These are phyloP conservation scores for Podospora conica DNA, from an alignment of 495 filamentous ascomycete genomes.

Conservation along the genomic window DNA sequence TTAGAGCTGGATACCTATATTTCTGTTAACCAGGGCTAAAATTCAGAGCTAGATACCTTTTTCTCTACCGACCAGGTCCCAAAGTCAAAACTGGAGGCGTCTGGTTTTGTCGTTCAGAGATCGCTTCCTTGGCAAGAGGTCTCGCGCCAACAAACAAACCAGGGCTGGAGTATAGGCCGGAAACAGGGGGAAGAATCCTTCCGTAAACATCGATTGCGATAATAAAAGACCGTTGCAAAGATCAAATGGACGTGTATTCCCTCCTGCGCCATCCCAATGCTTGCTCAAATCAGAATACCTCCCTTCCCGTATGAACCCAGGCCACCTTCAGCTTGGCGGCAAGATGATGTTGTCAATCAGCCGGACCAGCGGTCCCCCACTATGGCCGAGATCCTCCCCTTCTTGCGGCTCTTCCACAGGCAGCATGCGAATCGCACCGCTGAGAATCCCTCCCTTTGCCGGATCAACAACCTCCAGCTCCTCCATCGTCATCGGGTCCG, in stretches of 20 bases:
- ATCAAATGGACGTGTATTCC: neutral
- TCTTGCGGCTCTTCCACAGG: slow-evolving; percentile 62
- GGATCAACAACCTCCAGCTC: slow-evolving; percentile 64
- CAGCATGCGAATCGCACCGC: slow-evolving; percentile 84
- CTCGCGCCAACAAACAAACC: too few species aligned
- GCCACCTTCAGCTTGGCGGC: slow-evolving; percentile 32
- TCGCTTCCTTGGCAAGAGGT: too few species aligned
- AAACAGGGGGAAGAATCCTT: neutral
- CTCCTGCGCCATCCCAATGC: slow-evolving; percentile 2
- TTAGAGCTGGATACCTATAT: too few species aligned
- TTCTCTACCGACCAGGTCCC: too few species aligned
- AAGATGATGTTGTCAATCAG: slow-evolving; percentile 93
- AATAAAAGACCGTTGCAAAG: neutral
- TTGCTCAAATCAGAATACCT: slow-evolving; percentile 1
- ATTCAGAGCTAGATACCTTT: too few species aligned
- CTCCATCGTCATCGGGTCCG: slow-evolving; percentile 72
- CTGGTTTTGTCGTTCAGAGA: too few species aligned
- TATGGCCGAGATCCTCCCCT: slow-evolving; percentile 69
- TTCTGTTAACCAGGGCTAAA: too few species aligned
- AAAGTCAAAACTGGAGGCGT: too few species aligned
- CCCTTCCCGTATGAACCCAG: neutral
- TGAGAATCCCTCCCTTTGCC: slow-evolving; percentile 70
- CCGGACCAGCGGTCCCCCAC: slow-evolving; percentile 61
- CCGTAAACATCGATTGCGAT: neutral
- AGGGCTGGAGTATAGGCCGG: neutral